A percentile compares a stretch with the other conserved stretches of the same genome.
These are phyloP conservation scores for carrot (Daucus carota) DNA, from an alignment of 129 eudicot genomes.

Conservation along the genomic window DH1_v3.0 NC_030381.2:47993501-47994000, in stretches of 20 bases:
- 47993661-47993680: background rate
- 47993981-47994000: constrained; percentile 84
- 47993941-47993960: background rate
- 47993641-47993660: background rate
- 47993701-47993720: background rate
- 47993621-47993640: background rate
- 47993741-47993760: background rate
- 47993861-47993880: background rate
- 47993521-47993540: constrained; percentile 72
- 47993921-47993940: background rate
- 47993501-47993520: constrained; percentile 58
- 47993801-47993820: background rate
- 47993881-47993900: background rate
- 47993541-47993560: background rate
- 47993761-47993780: background rate
- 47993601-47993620: background rate
- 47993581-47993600: background rate
- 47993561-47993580: background rate
- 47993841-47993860: background rate
- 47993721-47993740: background rate
- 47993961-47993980: constrained; percentile 45
- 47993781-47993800: background rate
- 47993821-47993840: background rate
- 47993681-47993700: background rate
- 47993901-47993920: background rate